phyloP scores from a whole-genome alignment of 2,329 filamentous ascomycete genomes.

The Pyrenophora graminea region DNA sequence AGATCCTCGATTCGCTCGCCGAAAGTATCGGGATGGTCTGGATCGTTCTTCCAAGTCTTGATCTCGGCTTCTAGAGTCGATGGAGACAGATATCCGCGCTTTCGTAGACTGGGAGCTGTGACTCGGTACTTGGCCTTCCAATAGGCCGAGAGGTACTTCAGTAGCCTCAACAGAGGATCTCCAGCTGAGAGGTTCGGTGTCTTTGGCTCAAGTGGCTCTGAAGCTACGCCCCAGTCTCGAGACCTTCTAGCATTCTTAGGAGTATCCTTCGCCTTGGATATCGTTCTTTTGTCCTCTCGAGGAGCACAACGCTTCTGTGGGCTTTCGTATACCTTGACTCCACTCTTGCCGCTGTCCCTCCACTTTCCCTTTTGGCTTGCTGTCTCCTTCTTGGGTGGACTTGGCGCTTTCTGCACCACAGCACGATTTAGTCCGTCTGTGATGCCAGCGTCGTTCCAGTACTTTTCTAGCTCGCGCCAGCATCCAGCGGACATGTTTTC shows the following conservation, averaged over 20 bases:
- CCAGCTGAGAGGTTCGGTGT: constrained; percentile 78
- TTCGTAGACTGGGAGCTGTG: constrained; percentile 79
- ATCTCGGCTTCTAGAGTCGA: constrained; percentile 74
- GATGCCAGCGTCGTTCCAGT: constrained; percentile 75
- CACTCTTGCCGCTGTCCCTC: constrained; percentile 50
- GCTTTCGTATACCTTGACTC: constrained; percentile 36
- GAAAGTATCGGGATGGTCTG: constrained; percentile 65
- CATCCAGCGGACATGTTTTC: constrained; percentile 35
- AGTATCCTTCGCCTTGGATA: constrained; percentile 32
- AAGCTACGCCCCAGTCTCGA: constrained; percentile 73
- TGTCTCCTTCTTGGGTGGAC: constrained; percentile 63
- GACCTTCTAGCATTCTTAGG: constrained; percentile 51
- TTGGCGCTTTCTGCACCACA: constrained; percentile 62
- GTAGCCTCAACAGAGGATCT: constrained; percentile 76
- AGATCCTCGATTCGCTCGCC: constrained; percentile 75
- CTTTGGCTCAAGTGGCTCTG: constrained; percentile 70
- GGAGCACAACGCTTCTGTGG: constrained; percentile 18
- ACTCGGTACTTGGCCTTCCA: constrained; percentile 86
- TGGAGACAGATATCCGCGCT: constrained; percentile 84
- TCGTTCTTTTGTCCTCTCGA: constrained; percentile 11
- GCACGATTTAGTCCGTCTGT: constrained; percentile 80
- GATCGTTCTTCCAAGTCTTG: constrained; percentile 68
- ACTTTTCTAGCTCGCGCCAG: constrained; percentile 44
- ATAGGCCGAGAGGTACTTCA: constrained; percentile 77
- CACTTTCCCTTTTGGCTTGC: constrained; percentile 35